Conservation (phyloP, 2,329 filamentous ascomycete species). For the Aspergillus quadrilineatus region DNA sequence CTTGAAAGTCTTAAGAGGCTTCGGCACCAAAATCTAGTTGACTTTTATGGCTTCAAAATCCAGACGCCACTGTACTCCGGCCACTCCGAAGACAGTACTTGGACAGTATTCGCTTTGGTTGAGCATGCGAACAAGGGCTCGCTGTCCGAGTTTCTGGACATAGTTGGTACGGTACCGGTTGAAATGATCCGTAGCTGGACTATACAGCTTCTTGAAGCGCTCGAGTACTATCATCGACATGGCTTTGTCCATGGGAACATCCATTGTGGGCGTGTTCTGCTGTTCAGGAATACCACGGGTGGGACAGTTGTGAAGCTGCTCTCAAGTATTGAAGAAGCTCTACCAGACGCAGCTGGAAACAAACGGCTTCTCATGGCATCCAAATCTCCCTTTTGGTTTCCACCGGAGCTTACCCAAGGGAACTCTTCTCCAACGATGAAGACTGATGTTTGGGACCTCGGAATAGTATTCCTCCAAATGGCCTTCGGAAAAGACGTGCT, state of each 20-base stretch:
- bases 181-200: conserved; percentile 83
- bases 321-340: conserved; percentile 51
- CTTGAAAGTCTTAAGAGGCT: conserved; percentile 74
- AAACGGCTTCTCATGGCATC: conserved; percentile 53
- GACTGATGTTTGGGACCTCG: conserved; percentile 93
- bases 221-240: conserved; percentile 82
- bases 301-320: conserved; percentile 63
- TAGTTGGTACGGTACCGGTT: conserved; percentile 71
- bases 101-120: conserved; percentile 73
- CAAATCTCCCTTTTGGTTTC: conserved; percentile 78
- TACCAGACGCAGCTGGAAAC: conserved; percentile 48
- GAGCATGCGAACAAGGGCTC: conserved; percentile 81
- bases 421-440: conserved; percentile 62
- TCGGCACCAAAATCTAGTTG: conserved; percentile 72
- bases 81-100: conserved; percentile 48
- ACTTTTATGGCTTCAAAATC: conserved; percentile 81
- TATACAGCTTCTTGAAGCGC: conserved; percentile 82
- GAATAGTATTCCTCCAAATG: conserved; percentile 90
- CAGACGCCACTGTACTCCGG: conserved; percentile 49
- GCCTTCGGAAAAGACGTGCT: conserved; percentile 78
- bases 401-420: conserved; percentile 70
- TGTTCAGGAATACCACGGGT: conserved; percentile 68
- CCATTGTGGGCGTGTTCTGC: conserved; percentile 74
- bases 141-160: conserved; percentile 75
- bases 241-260: conserved; percentile 82